phyloP scores from a whole-genome alignment of 352 stramenopile genomes.

The Elongisporangium anandrum region DNA sequence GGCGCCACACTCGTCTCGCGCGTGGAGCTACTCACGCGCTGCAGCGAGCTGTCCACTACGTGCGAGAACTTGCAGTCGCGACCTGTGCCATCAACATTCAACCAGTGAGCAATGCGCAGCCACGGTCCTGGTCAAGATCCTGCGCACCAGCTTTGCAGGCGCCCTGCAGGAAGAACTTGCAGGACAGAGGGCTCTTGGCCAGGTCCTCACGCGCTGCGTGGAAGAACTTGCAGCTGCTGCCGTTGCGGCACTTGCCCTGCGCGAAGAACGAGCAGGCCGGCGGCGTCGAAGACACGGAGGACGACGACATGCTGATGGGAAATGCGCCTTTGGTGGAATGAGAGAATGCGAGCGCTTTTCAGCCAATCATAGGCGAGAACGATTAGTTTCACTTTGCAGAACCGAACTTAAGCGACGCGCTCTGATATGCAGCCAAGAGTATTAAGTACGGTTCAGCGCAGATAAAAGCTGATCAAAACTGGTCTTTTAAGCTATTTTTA shows the following conservation, averaged over 20 bases:
- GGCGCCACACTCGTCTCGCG: conserved; percentile 37
- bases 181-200: conserved; percentile 36
- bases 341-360: neutral
- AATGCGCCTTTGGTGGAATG: neutral
- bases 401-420: neutral
- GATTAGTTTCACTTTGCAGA: neutral
- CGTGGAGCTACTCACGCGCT: conserved; percentile 30
- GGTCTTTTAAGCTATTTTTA: neutral
- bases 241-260: conserved; percentile 64
- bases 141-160: conserved; percentile 39
- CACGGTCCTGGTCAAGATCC: neutral
- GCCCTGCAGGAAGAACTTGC: conserved; percentile 72
- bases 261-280: conserved; percentile 56
- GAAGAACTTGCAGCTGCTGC: conserved; percentile 59
- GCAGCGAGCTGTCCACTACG: conserved; percentile 14
- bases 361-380: neutral
- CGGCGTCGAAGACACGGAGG: conserved; percentile 16
- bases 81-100: conserved; percentile 7
- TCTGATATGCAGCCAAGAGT: conserved; percentile 1
- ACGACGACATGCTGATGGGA: neutral
- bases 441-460: neutral
- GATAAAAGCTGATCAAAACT: neutral
- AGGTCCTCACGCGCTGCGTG: conserved; percentile 39
- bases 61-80: conserved; percentile 70
- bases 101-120: neutral